Base-by-base conservation (phyloP, 2,329 filamentous ascomycete genomes). In the Gaeumannomyces tritici region DNA sequence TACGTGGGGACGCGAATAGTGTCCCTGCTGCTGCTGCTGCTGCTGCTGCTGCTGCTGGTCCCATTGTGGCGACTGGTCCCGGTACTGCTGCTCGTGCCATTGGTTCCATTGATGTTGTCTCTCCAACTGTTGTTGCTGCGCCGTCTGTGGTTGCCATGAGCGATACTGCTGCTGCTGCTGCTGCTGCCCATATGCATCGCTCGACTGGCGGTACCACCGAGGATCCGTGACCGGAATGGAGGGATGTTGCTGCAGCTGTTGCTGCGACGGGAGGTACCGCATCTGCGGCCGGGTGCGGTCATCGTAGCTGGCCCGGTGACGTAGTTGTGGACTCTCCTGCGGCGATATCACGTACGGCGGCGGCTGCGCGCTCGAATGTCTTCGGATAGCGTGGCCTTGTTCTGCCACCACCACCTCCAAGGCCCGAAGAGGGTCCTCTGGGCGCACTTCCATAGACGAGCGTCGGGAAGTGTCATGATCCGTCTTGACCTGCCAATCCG, bases 271-370 rank as follows among this genome's bases (percentile, higher is more conserved):
- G 35, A 18, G 15, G 15, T 42, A 42, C 15, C 5, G 15, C 35
- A 42, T 42, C 4, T 42, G 35, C 35, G 13, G 35, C 35, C 35
- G 35, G 15, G 35, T 42, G 35, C 35, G 35, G 13, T 42, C 35
- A 51, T 74, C 73, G 61, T 71, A 72, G 63, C 73, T 75, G 12
- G 73, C 67, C 4, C 73, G 71, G 63, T 75, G 71, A 15, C 70
- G 68, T 13, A 75, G 66, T n/a, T 64, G 63, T 15, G 63, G 68
- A 15, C 8, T 11, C 54, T 55, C 9, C 69, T 71, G 60, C 68
- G 15, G 35, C 35, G 35, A 4, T 5, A 42, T 15, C 35, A 18
- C 35, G 5, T 42, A 15, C 35, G 35, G 3, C 35, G 71, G 35
- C 74, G 71, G 59, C 69, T 72, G 42, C 66, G 62, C 54, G n/a